Evolutionary conservation across 169 alveolate species (phyloP), one percentile per base, ranked within the genome.

Genomic region (Besnoitia besnoiti): DNA sequence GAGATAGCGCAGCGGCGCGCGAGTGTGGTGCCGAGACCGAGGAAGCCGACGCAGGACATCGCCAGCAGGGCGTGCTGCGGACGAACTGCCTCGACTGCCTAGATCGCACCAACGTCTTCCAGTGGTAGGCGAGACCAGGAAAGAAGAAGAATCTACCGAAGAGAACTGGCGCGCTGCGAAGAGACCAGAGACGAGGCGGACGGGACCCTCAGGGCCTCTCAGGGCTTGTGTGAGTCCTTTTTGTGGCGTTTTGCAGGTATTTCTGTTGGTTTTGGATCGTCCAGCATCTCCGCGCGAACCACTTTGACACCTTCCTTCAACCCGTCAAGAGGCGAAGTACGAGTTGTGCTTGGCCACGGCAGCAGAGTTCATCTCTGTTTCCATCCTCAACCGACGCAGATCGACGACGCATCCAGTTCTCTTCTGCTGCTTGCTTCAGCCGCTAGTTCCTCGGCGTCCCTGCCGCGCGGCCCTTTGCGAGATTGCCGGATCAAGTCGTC

Each of bases 71-170:
- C 51, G 97, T 98, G 0, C 92, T 98, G 47, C 96, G 99, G 77
- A 98, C 99, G 33, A 98, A 99, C 95, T 99, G 99, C 94, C 94
- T 99, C 82, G 99, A 99, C 91, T 98, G 99, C 94, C 96, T 99
- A 35, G 99, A 99, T 94, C 96, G 99, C 90, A 99, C 99, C 19
- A 99, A 99, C 94, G 99, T 98, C n/a, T 94, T 98, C 42, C 99
- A 98, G 94, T 96, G 99, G 91, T 97, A 97, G 93, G 95, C 97
- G 12, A 35, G 75, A 47, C 10, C 1, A n/a, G 30, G 46, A 44
- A 7, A 49, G 49, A 82, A 2, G 46, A 40, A 21, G 49, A 7
- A 40, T 37, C 47, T 21, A 67, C 42, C 10, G 42, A 35, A 30
- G 42, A 42, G 12, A n/a, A n/a, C 80, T 2, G 80, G 24, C 24